phyloP scores from a whole-genome alignment of 2,329 filamentous ascomycete species.

The Trichoderma sp. region DNA sequence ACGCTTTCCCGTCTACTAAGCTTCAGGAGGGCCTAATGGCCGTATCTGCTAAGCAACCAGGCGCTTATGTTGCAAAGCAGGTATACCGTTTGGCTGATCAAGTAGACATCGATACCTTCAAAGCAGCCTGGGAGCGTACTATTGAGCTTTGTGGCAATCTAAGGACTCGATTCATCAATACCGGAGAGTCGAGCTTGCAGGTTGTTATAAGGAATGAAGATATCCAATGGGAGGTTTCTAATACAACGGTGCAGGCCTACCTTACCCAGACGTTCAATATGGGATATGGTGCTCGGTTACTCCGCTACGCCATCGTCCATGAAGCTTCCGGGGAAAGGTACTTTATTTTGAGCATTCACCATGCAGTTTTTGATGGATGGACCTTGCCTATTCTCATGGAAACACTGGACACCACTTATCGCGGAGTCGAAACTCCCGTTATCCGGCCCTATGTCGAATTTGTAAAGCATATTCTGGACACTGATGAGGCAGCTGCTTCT shows the following conservation, averaged over 20 bases:
- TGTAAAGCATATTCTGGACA: slow-evolving; percentile 13
- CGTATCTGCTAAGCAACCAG: slow-evolving; percentile 29
- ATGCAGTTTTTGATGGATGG: slow-evolving; percentile 28
- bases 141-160: slow-evolving; percentile 11
- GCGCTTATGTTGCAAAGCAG: slow-evolving; percentile 36
- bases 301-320: slow-evolving; percentile 6
- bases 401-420: slow-evolving; percentile 2
- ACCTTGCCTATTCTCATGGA: slow-evolving; percentile 1
- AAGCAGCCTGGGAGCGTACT: slow-evolving; percentile 29
- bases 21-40: slow-evolving; percentile 41
- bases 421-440: not conserved
- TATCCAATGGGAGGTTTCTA: not conserved
- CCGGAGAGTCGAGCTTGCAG: not conserved
- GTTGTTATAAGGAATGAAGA: not conserved
- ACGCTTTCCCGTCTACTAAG: slow-evolving; percentile 39
- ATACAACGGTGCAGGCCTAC: not conserved
- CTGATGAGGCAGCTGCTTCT: not conserved
- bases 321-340: slow-evolving; percentile 18
- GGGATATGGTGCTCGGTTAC: not conserved
- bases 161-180: slow-evolving; percentile 20
- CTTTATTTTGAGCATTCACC: slow-evolving; percentile 21
- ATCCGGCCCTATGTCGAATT: slow-evolving; percentile 21
- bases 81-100: slow-evolving; percentile 23
- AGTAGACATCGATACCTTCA: slow-evolving; percentile 27
- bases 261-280: not conserved